phyloP scores from a whole-genome alignment of 495 filamentous ascomycete genomes.

The Daldinia grandis region DNA sequence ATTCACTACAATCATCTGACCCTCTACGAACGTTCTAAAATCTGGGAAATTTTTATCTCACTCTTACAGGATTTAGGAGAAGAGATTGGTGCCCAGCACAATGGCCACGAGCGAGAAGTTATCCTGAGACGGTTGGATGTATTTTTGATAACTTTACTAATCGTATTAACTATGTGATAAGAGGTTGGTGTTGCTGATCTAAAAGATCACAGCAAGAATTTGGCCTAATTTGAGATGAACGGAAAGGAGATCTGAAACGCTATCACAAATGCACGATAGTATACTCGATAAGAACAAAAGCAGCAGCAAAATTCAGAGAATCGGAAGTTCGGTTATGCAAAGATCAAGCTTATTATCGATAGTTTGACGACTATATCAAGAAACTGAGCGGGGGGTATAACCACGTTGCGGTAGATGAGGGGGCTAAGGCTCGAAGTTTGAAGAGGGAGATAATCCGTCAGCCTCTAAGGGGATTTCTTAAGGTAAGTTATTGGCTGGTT shows the following conservation, averaged over 20 bases:
- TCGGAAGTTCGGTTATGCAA: constrained; percentile 26
- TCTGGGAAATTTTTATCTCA: constrained; percentile 52
- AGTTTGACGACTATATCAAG: constrained; percentile 25
- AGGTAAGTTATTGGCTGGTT: background rate
- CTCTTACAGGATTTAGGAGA: constrained; percentile 26
- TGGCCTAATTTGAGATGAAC: constrained; percentile 48
- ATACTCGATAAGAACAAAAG: constrained; percentile 27
- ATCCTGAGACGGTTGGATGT: too few species aligned
- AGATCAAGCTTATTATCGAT: constrained; percentile 38
- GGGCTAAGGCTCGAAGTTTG: background rate
- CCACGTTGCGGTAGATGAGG: background rate
- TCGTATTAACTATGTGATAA: background rate
- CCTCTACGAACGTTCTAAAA: constrained; percentile 38
- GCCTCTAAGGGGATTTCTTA: background rate
- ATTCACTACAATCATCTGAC: constrained; percentile 51
- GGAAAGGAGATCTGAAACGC: constrained; percentile 53
- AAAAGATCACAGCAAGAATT: background rate
- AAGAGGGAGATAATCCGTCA: background rate
- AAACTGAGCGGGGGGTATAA: constrained; percentile 13
- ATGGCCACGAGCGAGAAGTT: background rate
- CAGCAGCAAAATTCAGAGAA: background rate
- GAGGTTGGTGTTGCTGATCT: constrained; percentile 42
- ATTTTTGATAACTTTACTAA: background rate
- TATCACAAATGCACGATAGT: constrained; percentile 48
- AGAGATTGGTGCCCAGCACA: background rate